Evolutionary conservation across 1,284 basidiomycete genomes (phyloP).

Genomic region (Austroboletus niveus): DNA sequence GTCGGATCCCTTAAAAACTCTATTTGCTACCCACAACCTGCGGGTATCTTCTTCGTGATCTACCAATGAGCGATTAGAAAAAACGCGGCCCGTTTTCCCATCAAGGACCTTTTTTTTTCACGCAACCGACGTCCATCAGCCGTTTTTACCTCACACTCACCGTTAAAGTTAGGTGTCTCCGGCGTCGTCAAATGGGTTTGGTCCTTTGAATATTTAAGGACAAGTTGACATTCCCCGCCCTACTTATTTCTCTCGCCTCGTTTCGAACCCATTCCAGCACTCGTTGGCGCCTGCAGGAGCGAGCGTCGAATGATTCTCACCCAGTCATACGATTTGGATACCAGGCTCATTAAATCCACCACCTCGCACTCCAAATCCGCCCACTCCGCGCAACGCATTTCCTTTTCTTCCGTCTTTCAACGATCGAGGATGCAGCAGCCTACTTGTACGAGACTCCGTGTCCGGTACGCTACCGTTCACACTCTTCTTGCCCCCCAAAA

Average conservation of each 20-base stretch:
- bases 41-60: conserved; percentile 20
- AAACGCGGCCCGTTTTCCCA: conserved; percentile 29
- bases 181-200: conserved; percentile 20
- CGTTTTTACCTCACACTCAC: conserved; percentile 33
- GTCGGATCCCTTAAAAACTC: conserved; percentile 32
- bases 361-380: conserved; percentile 17
- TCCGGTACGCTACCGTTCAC: conserved; percentile 25
- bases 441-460: conserved; percentile 41
- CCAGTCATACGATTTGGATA: conserved; percentile 17
- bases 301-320: conserved; percentile 28
- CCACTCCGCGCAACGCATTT: conserved; percentile 17
- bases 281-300: conserved; percentile 17
- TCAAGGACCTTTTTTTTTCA: conserved; percentile 12
- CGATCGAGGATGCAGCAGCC: conserved; percentile 41
- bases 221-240: conserved; percentile 11
- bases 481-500: conserved; percentile 24
- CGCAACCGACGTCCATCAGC: conserved; percentile 30
- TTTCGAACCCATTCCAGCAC: conserved; percentile 9
- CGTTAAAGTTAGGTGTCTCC: conserved; percentile 31
- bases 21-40: conserved; percentile 24
- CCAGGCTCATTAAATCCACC: conserved; percentile 31
- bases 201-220: conserved; percentile 33
- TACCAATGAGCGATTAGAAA: conserved; percentile 23
- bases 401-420: conserved; percentile 6
- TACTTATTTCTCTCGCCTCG: conserved; percentile 3